These are phyloP conservation scores for Rubus parviflorus DNA, from an alignment of 306 rosid genomes.

Conservation along the genomic window DNA sequence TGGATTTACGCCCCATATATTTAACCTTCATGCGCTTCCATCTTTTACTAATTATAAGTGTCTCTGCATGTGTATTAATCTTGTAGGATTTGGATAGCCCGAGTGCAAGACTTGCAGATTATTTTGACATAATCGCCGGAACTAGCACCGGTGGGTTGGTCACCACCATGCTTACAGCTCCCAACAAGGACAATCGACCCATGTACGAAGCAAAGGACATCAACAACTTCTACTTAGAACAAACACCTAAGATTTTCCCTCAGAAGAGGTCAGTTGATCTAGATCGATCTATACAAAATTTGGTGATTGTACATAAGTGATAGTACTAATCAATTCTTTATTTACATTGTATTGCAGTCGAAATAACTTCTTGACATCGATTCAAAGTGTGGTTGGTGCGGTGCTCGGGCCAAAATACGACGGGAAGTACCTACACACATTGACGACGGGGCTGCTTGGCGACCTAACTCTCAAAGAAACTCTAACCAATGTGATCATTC, in stretches of 20 bases:
- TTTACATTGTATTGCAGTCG: not conserved
- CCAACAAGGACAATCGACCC: conserved; percentile 32
- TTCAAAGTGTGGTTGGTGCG: not conserved
- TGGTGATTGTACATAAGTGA: too few species aligned
- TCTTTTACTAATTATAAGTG: too few species aligned
- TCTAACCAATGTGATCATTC: conserved; percentile 39
- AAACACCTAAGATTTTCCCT: conserved; percentile 28
- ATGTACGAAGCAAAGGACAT: conserved; percentile 31
- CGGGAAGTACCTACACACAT: conserved; percentile 34
- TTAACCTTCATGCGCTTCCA: too few species aligned
- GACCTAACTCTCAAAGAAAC: conserved; percentile 40
- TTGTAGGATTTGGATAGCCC: conserved; percentile 36
- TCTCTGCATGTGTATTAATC: too few species aligned
- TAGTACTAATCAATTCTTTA: too few species aligned
- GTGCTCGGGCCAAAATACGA: conserved; percentile 44
- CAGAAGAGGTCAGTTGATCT: conserved; percentile 14
- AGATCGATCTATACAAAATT: not conserved
- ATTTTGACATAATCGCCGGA: conserved; percentile 43
- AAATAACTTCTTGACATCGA: conserved; percentile 3
- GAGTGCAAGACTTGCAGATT: conserved; percentile 39
- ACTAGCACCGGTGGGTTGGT: conserved; percentile 46
- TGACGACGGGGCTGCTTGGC: conserved; percentile 34
- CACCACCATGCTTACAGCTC: conserved; percentile 41
- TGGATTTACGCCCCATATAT: not conserved
- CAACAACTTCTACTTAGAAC: conserved; percentile 21